Conservation (phyloP, 768 basidiomycete species). For the Auricularia sp. region DNA sequence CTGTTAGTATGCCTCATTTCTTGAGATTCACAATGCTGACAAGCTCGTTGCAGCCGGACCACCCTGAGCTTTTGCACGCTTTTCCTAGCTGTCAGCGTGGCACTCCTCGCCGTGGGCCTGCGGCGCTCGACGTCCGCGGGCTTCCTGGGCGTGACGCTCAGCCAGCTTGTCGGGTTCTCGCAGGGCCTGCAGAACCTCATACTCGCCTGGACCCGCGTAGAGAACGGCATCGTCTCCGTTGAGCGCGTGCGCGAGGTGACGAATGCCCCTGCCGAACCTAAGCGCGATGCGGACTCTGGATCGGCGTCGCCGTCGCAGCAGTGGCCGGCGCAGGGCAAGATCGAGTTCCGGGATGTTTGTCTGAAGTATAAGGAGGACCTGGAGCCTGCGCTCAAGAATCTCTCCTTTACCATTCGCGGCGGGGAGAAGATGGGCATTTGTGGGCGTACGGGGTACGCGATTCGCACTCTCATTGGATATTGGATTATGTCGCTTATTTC, state of each 20-base stretch:
- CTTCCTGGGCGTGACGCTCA: constrained; percentile 4
- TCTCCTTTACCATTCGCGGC: background rate
- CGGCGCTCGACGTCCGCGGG: background rate
- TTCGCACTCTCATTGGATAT: no score
- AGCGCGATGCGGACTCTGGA: background rate
- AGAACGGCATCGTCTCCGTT: constrained; percentile 6
- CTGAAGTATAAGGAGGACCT: constrained; percentile 6
- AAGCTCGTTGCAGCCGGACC: background rate
- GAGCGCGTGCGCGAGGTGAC: constrained; percentile 4
- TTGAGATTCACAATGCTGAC: background rate
- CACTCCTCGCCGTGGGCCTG: constrained; percentile 5
- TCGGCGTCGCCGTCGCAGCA: background rate
- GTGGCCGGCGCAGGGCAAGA: constrained; percentile 3
- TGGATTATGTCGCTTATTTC: no score
- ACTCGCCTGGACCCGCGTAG: constrained; percentile 2
- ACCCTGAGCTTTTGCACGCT: constrained; percentile 3
- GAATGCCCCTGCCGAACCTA: constrained; percentile 1
- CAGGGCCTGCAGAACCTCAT: constrained; percentile 2
- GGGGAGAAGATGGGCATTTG: constrained; percentile 8
- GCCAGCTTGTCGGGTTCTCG: constrained; percentile 2
- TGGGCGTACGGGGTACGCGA: constrained; percentile 3
- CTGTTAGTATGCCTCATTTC: constrained; percentile 1
- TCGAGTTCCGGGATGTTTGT: constrained; percentile 5
- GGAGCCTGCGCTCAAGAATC: constrained; percentile 2
- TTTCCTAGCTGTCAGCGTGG: background rate